Percentiles rank a stretch among this genome's conserved stretches.
Conservation (phyloP, 371 early-diverging fungal species). For the Syncephalastrum sp. region DNA sequence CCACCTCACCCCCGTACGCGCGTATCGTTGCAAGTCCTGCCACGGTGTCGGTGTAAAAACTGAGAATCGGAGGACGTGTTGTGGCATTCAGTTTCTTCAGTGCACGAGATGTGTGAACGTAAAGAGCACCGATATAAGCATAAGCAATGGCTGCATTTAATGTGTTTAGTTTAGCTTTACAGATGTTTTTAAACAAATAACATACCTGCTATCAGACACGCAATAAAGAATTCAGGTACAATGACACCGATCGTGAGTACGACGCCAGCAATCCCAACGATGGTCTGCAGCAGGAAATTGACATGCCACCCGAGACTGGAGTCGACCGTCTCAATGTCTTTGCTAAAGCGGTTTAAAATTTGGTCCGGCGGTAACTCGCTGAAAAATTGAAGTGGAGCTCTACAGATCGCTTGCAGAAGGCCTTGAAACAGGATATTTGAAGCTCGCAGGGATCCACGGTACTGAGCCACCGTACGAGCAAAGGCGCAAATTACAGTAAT, state of each 20-base stretch:
- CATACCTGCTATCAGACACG: slow-evolving; percentile 36
- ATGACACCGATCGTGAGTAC: slow-evolving; percentile 68
- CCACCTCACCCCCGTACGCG: slow-evolving; percentile 47
- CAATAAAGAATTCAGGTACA: slow-evolving; percentile 59
- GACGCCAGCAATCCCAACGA: slow-evolving; percentile 62
- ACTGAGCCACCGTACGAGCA: slow-evolving; percentile 57
- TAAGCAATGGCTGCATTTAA: slow-evolving; percentile 25
- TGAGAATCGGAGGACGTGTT: slow-evolving; percentile 49
- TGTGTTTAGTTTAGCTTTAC: no score
- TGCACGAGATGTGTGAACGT: slow-evolving; percentile 57
- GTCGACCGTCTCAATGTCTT: slow-evolving; percentile 84
- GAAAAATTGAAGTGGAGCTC: slow-evolving; percentile 80
- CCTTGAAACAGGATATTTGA: slow-evolving; percentile 58
- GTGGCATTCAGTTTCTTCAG: slow-evolving; percentile 52
- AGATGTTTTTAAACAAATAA: background rate
- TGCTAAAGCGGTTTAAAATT: slow-evolving; percentile 86
- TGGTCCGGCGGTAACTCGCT: slow-evolving; percentile 86
- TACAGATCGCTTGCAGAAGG: slow-evolving; percentile 60
- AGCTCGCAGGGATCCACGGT: slow-evolving; percentile 63
- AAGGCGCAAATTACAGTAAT: slow-evolving; percentile 34
- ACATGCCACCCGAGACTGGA: slow-evolving; percentile 68
- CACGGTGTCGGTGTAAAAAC: slow-evolving; percentile 56
- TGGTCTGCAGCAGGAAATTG: slow-evolving; percentile 64
- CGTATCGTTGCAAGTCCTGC: slow-evolving; percentile 53
- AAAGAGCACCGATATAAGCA: slow-evolving; percentile 45